Conservation (phyloP, 1,284 basidiomycete species). For the Volvariella surrecta region DNA sequence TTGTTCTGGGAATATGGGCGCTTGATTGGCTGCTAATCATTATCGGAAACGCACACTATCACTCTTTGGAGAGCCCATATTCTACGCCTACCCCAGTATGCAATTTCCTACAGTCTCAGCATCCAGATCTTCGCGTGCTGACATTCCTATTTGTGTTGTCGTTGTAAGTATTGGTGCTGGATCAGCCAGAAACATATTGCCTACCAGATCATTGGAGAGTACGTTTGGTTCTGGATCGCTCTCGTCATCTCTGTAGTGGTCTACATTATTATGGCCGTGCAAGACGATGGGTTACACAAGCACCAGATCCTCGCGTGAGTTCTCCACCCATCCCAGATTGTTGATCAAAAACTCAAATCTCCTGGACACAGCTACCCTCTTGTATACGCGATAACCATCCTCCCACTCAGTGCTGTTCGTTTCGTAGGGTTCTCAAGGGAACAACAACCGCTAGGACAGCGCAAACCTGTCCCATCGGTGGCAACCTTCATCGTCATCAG, state of each 20-base stretch:
- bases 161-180: constrained; percentile 35
- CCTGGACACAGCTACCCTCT: constrained; percentile 24
- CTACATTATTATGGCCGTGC: constrained; percentile 29
- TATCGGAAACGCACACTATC: constrained; percentile 20
- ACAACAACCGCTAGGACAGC: constrained; percentile 10
- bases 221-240: constrained; percentile 36
- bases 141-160: background rate
- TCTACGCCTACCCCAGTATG: constrained; percentile 27
- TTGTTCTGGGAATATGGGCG: constrained; percentile 24
- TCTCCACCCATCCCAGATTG: no score
- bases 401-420: constrained; percentile 21
- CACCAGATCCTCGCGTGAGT: no score
- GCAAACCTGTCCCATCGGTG: constrained; percentile 17
- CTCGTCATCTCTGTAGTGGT: constrained; percentile 23
- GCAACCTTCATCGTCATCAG: constrained; percentile 23
- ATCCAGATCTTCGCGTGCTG: constrained; percentile 1
- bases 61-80: constrained; percentile 15
- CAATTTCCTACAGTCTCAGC: constrained; percentile 2
- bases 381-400: constrained; percentile 19
- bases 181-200: constrained; percentile 23
- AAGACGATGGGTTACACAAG: no score
- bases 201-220: constrained; percentile 29
- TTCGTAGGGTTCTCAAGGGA: constrained; percentile 18
- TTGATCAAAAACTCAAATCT: background rate
- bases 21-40: constrained; percentile 25